Base-by-base conservation (phyloP, 2,329 filamentous ascomycete species). In the Arachnomyces sp. region DNA sequence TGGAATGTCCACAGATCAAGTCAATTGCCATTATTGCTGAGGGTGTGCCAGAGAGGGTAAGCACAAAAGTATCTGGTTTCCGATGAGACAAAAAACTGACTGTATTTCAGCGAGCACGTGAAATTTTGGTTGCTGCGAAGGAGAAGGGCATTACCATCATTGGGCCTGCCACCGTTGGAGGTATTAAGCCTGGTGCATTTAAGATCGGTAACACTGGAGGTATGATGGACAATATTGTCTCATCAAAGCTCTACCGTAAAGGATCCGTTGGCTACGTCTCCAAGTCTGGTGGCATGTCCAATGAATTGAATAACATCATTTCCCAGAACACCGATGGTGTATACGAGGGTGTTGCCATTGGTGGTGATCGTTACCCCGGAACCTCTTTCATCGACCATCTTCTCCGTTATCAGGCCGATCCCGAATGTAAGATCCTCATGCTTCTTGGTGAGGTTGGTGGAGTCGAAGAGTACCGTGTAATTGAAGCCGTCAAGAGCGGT, bases 191-290 rank as follows among this genome's bases (percentile, higher is more conserved):
- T 48, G 92, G 92, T 68, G 86, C 86, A 67, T 98, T 90, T 85
- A 98, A 96, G 81, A 98, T 98, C 52, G 92, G 92, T 67, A 98
- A 98, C 80, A 98, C 92, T 59, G 92, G 92, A 79, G 92, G 92
- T 71, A 98, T 98, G 92, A 98, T 98, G 92, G 92, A 98, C 80
- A 98, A 98, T 80, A 98, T 98, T 60, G 92, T 98, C 51, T 88
- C 92, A 56, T 96, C 92, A 67, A 98, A 98, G 82, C 86, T 98
- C 47, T 98, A 98, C 82, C 90, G 92, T 71, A 92, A 92, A 74
- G 92, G 92, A 58, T 96, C 92, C 56, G 89, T 98, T 53, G 92
- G 87, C 58, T 98, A 98, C 71, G 92, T 98, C 69, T 96, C 90
- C 78, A 98, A 98, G 79, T 98, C 92, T 44, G 92, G 92, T 65